These are phyloP conservation scores for Exophiala sideris DNA, from an alignment of 2,329 filamentous ascomycete species.

Conservation along the genomic window DNA sequence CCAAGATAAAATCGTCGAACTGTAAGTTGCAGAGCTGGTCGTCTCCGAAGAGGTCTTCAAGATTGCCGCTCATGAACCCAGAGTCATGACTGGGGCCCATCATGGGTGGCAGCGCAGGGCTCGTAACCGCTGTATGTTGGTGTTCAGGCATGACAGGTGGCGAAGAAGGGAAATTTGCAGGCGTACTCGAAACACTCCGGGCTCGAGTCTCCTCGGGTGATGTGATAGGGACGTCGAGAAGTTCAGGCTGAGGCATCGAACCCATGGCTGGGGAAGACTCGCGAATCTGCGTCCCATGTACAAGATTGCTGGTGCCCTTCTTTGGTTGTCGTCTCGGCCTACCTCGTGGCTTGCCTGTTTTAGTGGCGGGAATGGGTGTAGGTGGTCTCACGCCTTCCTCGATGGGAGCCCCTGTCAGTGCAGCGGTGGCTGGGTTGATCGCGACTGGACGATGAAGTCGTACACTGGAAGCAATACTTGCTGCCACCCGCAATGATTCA, in stretches of 20 bases:
- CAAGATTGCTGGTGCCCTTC: slow-evolving; percentile 48
- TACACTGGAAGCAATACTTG: slow-evolving; percentile 83
- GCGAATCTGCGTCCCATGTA: slow-evolving; percentile 61
- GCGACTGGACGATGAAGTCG: slow-evolving; percentile 74
- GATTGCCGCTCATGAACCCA: slow-evolving; percentile 77
- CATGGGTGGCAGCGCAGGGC: slow-evolving; percentile 63
- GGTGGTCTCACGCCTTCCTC: slow-evolving; percentile 48
- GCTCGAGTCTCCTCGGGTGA: slow-evolving; percentile 52
- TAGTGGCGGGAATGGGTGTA: slow-evolving; percentile 40
- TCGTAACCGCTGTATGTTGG: slow-evolving; percentile 56
- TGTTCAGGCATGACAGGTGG: slow-evolving; percentile 71
- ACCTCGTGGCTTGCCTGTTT: slow-evolving; percentile 25
- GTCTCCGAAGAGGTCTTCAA: slow-evolving; percentile 44
- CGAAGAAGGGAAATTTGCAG: slow-evolving; percentile 82
- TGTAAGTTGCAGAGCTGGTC: slow-evolving; percentile 16
- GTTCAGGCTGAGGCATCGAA: slow-evolving; percentile 34
- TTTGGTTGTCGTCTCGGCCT: slow-evolving; percentile 19
- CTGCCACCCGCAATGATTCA: slow-evolving; percentile 82
- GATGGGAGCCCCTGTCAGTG: slow-evolving; percentile 28
- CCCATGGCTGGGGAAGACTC: slow-evolving; percentile 40
- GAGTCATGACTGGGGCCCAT: slow-evolving; percentile 62
- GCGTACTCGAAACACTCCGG: slow-evolving; percentile 59
- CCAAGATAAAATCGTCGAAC: slow-evolving; percentile 26
- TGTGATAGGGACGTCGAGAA: slow-evolving; percentile 45
- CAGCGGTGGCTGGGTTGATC: slow-evolving; percentile 37